Evolutionary conservation across 2,329 filamentous ascomycete species (phyloP).

Genomic region (Microsporum audouinii): DNA sequence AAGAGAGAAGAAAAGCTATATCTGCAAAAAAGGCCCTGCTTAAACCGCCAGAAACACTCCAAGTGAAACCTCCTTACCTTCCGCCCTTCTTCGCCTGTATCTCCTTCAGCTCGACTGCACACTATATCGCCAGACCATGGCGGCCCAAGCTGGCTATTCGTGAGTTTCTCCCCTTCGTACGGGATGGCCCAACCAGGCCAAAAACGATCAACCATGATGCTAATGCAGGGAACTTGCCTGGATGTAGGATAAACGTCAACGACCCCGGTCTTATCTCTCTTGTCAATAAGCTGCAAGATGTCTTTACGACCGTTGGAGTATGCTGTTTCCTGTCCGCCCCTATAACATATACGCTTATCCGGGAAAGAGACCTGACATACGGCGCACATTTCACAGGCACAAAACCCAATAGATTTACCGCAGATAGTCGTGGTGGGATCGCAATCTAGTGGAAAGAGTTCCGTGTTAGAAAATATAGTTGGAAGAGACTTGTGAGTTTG

Average conservation of each 20-base stretch:
- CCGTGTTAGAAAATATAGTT: constrained; percentile 96
- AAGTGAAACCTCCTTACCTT: neutral
- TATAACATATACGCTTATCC: neutral
- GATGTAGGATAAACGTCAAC: constrained; percentile 56
- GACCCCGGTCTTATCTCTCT: constrained; percentile 62
- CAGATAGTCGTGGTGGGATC: constrained; percentile 98
- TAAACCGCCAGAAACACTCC: neutral
- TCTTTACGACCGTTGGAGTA: constrained; percentile 91
- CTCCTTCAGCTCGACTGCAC: constrained; percentile 1
- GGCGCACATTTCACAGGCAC: constrained; percentile 49
- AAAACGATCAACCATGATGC: neutral
- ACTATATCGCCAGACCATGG: constrained; percentile 30
- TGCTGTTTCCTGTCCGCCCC: constrained; percentile 24
- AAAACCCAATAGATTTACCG: constrained; percentile 97
- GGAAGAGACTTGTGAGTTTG: constrained; percentile 86
- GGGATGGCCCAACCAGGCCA: neutral
- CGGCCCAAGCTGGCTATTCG: constrained; percentile 36
- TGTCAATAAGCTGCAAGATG: constrained; percentile 99
- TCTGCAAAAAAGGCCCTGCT: too few species aligned
- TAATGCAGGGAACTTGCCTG: constrained; percentile 7
- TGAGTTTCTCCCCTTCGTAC: constrained; percentile 23
- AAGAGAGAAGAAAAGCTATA: neutral
- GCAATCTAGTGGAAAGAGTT: constrained; percentile 98
- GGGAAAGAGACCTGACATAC: constrained; percentile 11
- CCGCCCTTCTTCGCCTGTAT: neutral